A percentile compares a stretch with the other conserved stretches of the same genome.
Evolutionary conservation across 768 basidiomycete species (phyloP).

Genomic region (Collybia sordida): DNA sequence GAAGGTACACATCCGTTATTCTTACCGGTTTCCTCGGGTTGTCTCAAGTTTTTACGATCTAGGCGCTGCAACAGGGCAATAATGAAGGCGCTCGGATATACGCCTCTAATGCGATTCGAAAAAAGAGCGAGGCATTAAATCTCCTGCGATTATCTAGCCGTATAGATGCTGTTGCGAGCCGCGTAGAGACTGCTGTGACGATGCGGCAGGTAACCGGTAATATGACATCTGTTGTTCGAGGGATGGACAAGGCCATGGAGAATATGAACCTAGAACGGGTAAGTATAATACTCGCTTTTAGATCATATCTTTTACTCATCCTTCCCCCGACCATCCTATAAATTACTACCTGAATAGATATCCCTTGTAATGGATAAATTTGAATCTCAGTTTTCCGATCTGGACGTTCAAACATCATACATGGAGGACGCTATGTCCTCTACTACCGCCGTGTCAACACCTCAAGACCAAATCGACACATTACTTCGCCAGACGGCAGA

Average conservation of each 20-base stretch:
- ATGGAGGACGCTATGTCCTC: slow-evolving; percentile 97
- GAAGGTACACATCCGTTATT: slow-evolving; percentile 57
- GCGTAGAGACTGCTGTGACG: slow-evolving; percentile 97
- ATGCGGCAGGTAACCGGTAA: slow-evolving; percentile 96
- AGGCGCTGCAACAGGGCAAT: slow-evolving; percentile 97
- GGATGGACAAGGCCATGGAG: slow-evolving; percentile 99
- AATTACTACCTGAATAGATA: slow-evolving; percentile 55
- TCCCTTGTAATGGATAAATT: slow-evolving; percentile 99
- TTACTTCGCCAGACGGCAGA: slow-evolving; percentile 94
- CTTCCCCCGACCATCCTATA: not conserved
- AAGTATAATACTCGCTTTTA: slow-evolving; percentile 24
- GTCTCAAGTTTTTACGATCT: slow-evolving; percentile 4
- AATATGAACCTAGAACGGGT: slow-evolving; percentile 98
- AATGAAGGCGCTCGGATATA: slow-evolving; percentile 97
- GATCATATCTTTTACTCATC: not conserved
- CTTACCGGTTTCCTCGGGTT: not conserved
- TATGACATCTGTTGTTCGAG: slow-evolving; percentile 94
- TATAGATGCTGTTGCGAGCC: slow-evolving; percentile 94
- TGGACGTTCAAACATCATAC: slow-evolving; percentile 96
- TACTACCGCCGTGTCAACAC: slow-evolving; percentile 89
- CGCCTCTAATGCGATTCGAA: slow-evolving; percentile 96
- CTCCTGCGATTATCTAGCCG: slow-evolving; percentile 86
- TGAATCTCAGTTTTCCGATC: slow-evolving; percentile 92
- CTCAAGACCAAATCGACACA: slow-evolving; percentile 94
- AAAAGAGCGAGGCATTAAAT: slow-evolving; percentile 94